Evolutionary conservation across 768 basidiomycete genomes (phyloP), one percentile per base, ranked within the genome.

Genomic region (Lactifluus echinatus): DNA sequence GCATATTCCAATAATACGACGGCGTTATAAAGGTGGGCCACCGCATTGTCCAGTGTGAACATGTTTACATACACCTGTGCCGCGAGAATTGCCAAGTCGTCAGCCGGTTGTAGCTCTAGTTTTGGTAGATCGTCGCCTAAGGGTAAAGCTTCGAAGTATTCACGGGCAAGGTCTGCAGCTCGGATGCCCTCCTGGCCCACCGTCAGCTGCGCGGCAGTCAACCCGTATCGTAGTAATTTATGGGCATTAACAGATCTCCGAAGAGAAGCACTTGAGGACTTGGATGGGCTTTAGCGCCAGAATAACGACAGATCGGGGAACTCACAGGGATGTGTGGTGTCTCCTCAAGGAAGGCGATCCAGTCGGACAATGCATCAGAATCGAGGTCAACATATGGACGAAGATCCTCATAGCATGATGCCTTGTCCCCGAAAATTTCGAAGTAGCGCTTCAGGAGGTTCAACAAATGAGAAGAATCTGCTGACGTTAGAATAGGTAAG

Each of bases 371-470:
- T 29, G 77, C 75, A 12, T 77, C 73, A 48, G 70, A 76, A 23
- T 78, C 71, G 14, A 87, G 70, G 8, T 65, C 66, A 12, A 85
- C 69, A 66, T 87, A 92, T 3, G 83, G 81, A 62, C 77, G 78
- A 39, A 95, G 72, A 64, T 96, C 93, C 70, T 94, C 93, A 56
- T 83, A 89, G 68, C 90, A 92, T 69, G 88, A 91, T 5, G 85
- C 75, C 70, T 93, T 95, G 68, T 84, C 82, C 29, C 88, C 85
- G 63, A 92, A 81, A 56, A 73, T 74, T 39, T 79, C 72, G 66
- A 92, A 83, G 69, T 94, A 95, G 47, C 75, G 70, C 64, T 81
- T 74, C 66, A 93, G 71, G 54, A 85, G 72, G 11, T 69, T 65
- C 31, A 78, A 66, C 53, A 84, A 63, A 28, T 71, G 70, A 12